Evolutionary conservation across 2,329 filamentous ascomycete genomes (phyloP).

Genomic region (Diaporthe humulicola): DNA sequence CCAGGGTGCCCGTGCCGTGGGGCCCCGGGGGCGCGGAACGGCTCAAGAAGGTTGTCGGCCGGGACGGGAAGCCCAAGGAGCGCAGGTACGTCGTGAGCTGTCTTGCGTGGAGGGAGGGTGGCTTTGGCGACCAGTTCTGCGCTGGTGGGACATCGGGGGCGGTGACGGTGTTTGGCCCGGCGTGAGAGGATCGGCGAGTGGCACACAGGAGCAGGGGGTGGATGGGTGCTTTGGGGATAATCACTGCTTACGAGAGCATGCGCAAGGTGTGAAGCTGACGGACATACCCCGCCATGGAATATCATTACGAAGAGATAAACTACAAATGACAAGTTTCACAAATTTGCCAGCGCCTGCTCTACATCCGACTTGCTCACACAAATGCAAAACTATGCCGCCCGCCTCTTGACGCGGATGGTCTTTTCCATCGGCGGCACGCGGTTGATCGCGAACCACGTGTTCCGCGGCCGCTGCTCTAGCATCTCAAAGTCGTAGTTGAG

Average conservation of each 20-base stretch:
- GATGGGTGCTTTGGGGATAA: neutral
- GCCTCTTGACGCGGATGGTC: conserved; percentile 29
- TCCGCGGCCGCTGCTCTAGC: conserved; percentile 30
- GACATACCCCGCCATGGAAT: conserved; percentile 3
- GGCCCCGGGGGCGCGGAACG: conserved; percentile 62
- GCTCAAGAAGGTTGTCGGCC: conserved; percentile 67
- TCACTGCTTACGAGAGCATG: neutral
- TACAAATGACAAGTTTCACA: neutral
- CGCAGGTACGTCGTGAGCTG: conserved; percentile 73
- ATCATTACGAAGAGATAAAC: neutral
- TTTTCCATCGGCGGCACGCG: conserved; percentile 38
- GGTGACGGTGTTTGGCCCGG: conserved; percentile 71
- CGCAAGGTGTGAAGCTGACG: neutral
- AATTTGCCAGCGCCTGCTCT: neutral
- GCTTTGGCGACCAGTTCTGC: conserved; percentile 75
- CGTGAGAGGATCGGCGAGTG: conserved; percentile 12
- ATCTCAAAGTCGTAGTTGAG: conserved; percentile 45
- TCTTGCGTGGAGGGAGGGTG: conserved; percentile 72
- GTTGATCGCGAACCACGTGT: conserved; percentile 36
- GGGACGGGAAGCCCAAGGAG: conserved; percentile 71
- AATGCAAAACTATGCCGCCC: neutral
- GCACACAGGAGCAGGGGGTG: neutral
- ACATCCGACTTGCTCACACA: neutral
- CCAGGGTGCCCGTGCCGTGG: conserved; percentile 72
- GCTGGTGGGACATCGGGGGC: conserved; percentile 75